Percentiles rank a stretch among this genome's conserved stretches.
Conservation (phyloP, 2,329 filamentous ascomycete species). For the Diplodia sapinea region DNA sequence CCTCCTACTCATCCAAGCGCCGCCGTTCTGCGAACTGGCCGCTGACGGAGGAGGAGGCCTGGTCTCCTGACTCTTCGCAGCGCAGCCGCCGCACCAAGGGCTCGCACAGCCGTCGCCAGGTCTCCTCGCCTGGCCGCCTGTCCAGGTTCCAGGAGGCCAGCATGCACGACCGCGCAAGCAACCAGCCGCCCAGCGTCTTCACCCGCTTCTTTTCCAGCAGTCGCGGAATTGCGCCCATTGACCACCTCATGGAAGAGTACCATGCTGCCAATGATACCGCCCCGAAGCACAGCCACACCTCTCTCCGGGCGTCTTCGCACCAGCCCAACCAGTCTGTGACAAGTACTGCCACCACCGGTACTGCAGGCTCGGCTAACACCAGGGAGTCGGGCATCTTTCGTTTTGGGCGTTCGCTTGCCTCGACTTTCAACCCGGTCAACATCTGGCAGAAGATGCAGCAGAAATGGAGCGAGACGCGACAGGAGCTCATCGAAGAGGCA, state of each 20-base stretch:
- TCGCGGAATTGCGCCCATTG: slow-evolving; percentile 40
- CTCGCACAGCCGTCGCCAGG: slow-evolving; percentile 26
- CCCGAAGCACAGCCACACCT: background rate
- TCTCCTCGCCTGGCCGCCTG: slow-evolving; percentile 54
- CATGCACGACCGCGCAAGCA: slow-evolving; percentile 81
- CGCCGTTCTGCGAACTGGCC: slow-evolving; percentile 34
- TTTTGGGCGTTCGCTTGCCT: slow-evolving; percentile 32
- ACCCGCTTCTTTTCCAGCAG: slow-evolving; percentile 51
- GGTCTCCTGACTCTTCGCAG: slow-evolving; percentile 19
- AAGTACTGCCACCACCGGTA: slow-evolving; percentile 11
- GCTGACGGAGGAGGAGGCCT: slow-evolving; percentile 23
- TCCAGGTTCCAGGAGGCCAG: slow-evolving; percentile 78
- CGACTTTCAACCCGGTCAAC: slow-evolving; percentile 32
- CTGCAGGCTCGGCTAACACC: slow-evolving; percentile 7
- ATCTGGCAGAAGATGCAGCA: slow-evolving; percentile 32
- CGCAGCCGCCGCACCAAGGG: slow-evolving; percentile 22
- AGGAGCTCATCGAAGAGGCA: slow-evolving; percentile 31
- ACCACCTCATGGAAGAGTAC: slow-evolving; percentile 50
- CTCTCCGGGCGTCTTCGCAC: slow-evolving; percentile 17
- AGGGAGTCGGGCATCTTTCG: slow-evolving; percentile 31
- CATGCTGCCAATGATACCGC: slow-evolving; percentile 13
- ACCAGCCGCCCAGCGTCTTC: slow-evolving; percentile 72
- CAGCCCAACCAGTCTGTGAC: slow-evolving; percentile 27
- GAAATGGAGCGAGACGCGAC: slow-evolving; percentile 28
- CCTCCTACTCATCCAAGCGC: slow-evolving; percentile 33